Conservation (phyloP, 1,284 basidiomycete species). For the Ceratobasidium sp. region DNA sequence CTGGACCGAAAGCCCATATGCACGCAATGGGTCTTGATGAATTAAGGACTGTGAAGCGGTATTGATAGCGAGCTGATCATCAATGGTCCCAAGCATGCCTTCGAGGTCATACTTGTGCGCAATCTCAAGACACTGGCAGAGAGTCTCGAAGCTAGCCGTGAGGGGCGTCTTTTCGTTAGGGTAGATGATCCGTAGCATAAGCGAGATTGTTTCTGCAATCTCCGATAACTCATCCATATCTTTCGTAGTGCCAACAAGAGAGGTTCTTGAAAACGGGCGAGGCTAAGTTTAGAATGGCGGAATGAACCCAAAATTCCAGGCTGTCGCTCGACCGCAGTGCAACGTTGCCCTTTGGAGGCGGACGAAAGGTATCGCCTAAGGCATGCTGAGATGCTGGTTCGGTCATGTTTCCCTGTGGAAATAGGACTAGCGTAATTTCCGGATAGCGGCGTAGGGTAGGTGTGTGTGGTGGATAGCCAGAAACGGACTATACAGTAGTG, state of each 20-base stretch:
- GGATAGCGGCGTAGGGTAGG: too few species aligned
- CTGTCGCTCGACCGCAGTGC: constrained; percentile 37
- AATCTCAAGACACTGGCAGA: background rate
- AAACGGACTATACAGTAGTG: too few species aligned
- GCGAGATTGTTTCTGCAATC: background rate
- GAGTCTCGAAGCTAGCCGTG: background rate
- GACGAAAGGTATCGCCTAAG: background rate
- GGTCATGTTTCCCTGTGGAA: too few species aligned
- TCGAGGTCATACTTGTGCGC: constrained; percentile 26
- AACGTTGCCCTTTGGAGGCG: constrained; percentile 37
- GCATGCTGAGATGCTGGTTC: too few species aligned
- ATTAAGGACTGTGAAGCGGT: background rate
- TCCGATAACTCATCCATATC: background rate
- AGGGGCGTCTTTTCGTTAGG: background rate
- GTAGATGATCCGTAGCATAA: constrained; percentile 32
- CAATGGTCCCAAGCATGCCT: constrained; percentile 1
- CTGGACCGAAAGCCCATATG: background rate
- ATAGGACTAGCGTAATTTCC: too few species aligned
- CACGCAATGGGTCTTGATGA: background rate
- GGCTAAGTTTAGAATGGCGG: constrained; percentile 20
- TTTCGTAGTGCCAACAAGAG: constrained; percentile 16
- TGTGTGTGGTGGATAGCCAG: too few species aligned
- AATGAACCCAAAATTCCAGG: constrained; percentile 35
- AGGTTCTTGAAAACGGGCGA: constrained; percentile 42
- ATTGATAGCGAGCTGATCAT: background rate